Conservation (phyloP, 2,329 filamentous ascomycete species). For the Diaporthe sp. region DNA sequence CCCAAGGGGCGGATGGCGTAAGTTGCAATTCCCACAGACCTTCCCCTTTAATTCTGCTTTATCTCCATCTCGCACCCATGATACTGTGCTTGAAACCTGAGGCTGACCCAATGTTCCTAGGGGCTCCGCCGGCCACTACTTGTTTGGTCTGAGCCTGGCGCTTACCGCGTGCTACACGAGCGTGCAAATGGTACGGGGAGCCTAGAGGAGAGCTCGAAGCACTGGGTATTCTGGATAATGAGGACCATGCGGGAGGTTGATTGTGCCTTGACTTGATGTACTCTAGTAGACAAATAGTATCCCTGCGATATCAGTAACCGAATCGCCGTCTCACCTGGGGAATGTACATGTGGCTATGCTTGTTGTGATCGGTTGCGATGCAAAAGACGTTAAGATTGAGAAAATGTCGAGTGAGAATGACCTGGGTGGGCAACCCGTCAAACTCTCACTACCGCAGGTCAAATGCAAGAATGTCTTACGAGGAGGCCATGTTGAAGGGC, state of each 20-base stretch:
- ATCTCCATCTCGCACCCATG: no score
- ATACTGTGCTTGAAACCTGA: not conserved
- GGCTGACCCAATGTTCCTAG: conserved; percentile 42
- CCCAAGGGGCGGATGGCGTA: conserved; percentile 37
- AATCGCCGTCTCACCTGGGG: not conserved
- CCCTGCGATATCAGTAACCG: not conserved
- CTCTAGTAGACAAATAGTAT: not conserved
- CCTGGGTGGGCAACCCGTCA: not conserved
- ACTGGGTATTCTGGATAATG: not conserved
- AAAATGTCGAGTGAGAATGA: no score
- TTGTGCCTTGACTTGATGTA: not conserved
- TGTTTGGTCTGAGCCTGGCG: conserved; percentile 51
- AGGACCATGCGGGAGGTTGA: not conserved
- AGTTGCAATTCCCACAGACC: not conserved
- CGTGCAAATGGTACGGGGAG: conserved; percentile 20
- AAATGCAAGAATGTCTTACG: not conserved
- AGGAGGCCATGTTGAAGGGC: not conserved
- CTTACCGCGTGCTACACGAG: conserved; percentile 9
- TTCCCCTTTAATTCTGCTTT: not conserved
- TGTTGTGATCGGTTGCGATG: not conserved
- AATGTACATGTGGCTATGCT: no score
- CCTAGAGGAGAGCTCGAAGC: not conserved
- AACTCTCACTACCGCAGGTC: not conserved
- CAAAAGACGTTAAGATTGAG: not conserved
- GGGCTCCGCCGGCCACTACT: conserved; percentile 52